A percentile compares a stretch with the other conserved stretches of the same genome.
Conservation (phyloP, 2,329 filamentous ascomycete species). For the Zymoseptoria tritici region DNA sequence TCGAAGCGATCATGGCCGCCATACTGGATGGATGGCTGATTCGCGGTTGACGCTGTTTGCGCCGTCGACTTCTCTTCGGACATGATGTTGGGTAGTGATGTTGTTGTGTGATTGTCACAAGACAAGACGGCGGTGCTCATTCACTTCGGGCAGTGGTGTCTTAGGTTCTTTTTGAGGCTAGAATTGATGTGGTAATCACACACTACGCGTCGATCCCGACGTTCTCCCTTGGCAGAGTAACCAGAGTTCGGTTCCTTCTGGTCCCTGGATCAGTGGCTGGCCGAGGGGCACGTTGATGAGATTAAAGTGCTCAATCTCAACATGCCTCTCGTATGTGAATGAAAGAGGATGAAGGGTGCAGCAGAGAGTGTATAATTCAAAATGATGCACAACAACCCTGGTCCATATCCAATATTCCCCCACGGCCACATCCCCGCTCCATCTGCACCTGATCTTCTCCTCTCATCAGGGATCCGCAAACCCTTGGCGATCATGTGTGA, state of each 20-base stretch:
- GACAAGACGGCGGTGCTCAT: not conserved
- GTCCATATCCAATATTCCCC: not conserved
- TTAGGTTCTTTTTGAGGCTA: not conserved
- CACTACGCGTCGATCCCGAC: not conserved
- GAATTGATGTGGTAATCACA: not conserved
- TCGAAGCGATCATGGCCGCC: constrained; percentile 73
- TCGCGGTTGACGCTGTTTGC: not conserved
- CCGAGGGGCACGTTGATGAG: no score
- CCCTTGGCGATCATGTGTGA: not conserved
- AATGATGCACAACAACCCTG: not conserved
- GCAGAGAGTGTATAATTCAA: not conserved
- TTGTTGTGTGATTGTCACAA: not conserved
- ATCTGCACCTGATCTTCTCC: constrained; percentile 8
- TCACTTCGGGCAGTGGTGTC: not conserved
- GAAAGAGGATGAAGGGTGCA: no score
- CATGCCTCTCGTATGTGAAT: no score
- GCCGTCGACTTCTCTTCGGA: constrained; percentile 4
- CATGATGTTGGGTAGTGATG: constrained; percentile 1
- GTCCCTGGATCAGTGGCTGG: no score
- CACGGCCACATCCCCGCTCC: constrained; percentile 6
- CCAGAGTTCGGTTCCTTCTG: not conserved
- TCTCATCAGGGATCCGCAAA: not conserved
- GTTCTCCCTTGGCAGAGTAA: no score
- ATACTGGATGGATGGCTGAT: constrained; percentile 35
- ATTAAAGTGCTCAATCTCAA: no score